Evolutionary conservation across 305 asterid genomes (phyloP), one percentile per base, ranked within the genome.

Genomic region (Solanum chacoense): DNA sequence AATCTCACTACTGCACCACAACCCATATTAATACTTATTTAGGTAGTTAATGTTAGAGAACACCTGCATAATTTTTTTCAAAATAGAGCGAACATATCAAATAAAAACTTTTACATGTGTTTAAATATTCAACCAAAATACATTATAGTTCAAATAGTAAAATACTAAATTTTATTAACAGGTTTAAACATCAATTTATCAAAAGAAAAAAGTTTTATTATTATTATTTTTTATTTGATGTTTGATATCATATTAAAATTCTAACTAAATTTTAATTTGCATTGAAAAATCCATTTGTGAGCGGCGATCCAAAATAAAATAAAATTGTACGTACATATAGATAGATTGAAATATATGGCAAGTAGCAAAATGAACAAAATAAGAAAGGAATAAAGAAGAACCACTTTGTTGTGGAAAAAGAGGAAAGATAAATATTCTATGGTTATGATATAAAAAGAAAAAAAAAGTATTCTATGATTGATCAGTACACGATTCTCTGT

Each of bases 1-100:
- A 42, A 42, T 45, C 3, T 0, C 20, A 45, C 20, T 0, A 13
- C 0, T 7, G 0, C 2, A 55, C 0, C 10, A 55, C 67, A 7
- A 55, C 4, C 0, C 11, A 18, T 55, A 8, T 55, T 18, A 0
- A 0, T 18, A 55, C 10, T 55, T 59, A 8, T 2, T 20, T 59
- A 59, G 26, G 2, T 59, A 59, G 3, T 59, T 20, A 4, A 8
- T 20, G 69, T 3, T 59, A 8, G 69, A 20, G 2, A 59, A 20
- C 24, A 8, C 26, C 0, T 59, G 12, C 5, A 8, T 59, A 8
- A 20, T 18, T 20, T 20, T 50, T 59, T 59, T 8, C 26, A 20
- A 59, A 59, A 22, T 59, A 2, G 11, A 8, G 11, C 5, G 4
- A 8, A 59, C 0, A 20, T 20, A 20, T 59, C 11, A 59, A 8